Evolutionary conservation across 2,329 filamentous ascomycete genomes (phyloP).

Genomic region (Phialophora chinensis): DNA sequence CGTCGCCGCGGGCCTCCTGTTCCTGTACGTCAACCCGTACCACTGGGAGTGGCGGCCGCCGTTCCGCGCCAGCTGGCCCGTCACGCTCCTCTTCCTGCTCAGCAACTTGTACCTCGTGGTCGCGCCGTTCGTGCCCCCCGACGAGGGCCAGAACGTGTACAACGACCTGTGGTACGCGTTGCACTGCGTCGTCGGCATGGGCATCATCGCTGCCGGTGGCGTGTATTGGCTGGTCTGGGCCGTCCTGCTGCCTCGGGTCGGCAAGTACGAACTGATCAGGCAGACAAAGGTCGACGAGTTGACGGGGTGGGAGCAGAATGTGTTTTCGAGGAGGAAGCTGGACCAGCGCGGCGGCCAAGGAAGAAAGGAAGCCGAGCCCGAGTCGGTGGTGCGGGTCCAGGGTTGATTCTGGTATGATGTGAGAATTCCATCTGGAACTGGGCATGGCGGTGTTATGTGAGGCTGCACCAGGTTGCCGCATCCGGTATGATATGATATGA

Average conservation of each 20-base stretch:
- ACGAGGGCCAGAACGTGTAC: conserved; percentile 57
- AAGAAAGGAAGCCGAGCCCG: not conserved
- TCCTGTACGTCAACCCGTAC: conserved; percentile 53
- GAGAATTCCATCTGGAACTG: too few relatives aligned
- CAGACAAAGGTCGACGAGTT: conserved; percentile 58
- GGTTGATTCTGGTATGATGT: too few relatives aligned
- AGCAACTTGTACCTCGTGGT: conserved; percentile 60
- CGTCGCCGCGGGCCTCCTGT: conserved; percentile 54
- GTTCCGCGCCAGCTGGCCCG: conserved; percentile 57
- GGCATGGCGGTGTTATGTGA: too few relatives aligned
- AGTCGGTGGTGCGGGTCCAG: not conserved
- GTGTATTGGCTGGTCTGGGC: conserved; percentile 61
- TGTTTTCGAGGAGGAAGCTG: conserved; percentile 48
- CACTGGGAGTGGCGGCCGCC: conserved; percentile 53
- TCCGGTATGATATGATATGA: too few relatives aligned
- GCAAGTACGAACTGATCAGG: conserved; percentile 60
- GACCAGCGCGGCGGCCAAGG: not conserved
- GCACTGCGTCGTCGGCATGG: conserved; percentile 60
- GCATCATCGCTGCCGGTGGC: conserved; percentile 56
- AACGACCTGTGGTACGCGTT: conserved; percentile 59
- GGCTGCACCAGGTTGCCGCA: too few relatives aligned
- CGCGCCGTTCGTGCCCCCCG: conserved; percentile 59
- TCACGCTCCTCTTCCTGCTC: conserved; percentile 59
- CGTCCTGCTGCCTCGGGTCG: conserved; percentile 52
- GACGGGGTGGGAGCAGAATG: conserved; percentile 68